phyloP scores from a whole-genome alignment of 1,139 yeast genomes.

The Yamadazyma mexicana region DNA sequence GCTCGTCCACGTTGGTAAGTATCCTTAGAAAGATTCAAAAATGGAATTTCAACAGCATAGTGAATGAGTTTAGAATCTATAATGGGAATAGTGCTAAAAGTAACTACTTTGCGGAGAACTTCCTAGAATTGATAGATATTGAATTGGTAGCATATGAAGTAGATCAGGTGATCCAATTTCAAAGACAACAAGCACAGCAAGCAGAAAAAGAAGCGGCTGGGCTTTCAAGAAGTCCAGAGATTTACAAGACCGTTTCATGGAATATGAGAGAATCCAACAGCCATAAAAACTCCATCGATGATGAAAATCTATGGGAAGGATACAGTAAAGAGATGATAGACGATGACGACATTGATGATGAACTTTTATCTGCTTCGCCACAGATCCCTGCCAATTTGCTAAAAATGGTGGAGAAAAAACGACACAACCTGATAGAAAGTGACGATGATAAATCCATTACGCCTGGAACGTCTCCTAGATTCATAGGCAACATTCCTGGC shows the following conservation, averaged over 20 bases:
- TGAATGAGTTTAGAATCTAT: conserved; percentile 80
- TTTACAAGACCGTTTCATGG: conserved; percentile 14
- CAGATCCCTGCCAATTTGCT: conserved; percentile 64
- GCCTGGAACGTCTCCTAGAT: conserved; percentile 38
- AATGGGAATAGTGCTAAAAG: conserved; percentile 64
- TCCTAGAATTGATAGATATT: conserved; percentile 67
- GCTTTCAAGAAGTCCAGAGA: conserved; percentile 15
- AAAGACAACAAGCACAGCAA: conserved; percentile 10
- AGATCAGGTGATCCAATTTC: conserved; percentile 27
- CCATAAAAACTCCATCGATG: conserved; percentile 18
- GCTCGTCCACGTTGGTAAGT: conserved; percentile 78
- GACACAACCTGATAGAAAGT: conserved; percentile 19
- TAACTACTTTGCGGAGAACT: conserved; percentile 75
- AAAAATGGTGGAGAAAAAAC: conserved; percentile 56
- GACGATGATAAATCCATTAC: conserved; percentile 23
- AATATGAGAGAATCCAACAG: conserved; percentile 3
- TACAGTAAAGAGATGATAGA: conserved; percentile 25
- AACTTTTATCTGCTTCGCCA: conserved; percentile 60
- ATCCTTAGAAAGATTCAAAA: conserved; percentile 77
- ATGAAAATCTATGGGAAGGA: conserved; percentile 18
- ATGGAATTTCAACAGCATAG: conserved; percentile 84
- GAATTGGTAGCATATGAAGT: conserved; percentile 49
- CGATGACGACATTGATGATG: conserved; percentile 52
- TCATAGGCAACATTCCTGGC: conserved; percentile 2
- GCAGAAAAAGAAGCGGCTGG: conserved; percentile 5